phyloP scores from a whole-genome alignment of 1,284 basidiomycete genomes.

The Trichosporon inkin region DNA sequence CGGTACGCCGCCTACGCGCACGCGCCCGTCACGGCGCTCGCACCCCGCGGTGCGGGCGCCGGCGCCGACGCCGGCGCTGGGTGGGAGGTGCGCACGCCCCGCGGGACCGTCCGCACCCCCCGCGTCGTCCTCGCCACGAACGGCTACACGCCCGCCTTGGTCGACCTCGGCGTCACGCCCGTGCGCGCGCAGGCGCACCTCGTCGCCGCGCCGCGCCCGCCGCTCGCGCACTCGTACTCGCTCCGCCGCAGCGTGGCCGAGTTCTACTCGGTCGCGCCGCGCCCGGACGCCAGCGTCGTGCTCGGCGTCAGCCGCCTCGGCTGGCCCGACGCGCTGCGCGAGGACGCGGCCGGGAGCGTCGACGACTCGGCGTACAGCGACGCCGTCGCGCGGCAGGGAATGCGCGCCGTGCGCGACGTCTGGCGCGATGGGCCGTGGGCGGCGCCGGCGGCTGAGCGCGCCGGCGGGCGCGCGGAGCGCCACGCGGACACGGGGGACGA shows the following conservation, averaged over 20 bases:
- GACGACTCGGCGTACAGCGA: constrained; percentile 29
- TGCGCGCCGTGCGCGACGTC: constrained; percentile 16
- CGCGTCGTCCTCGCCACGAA: constrained; percentile 38
- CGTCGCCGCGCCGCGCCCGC: constrained; percentile 26
- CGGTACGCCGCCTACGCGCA: constrained; percentile 30
- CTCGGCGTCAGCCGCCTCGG: constrained; percentile 33
- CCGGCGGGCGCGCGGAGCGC: constrained; percentile 9
- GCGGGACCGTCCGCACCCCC: constrained; percentile 26
- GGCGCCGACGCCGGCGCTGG: neutral
- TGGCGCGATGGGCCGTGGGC: constrained; percentile 31
- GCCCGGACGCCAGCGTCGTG: constrained; percentile 36
- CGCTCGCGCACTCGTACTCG: constrained; percentile 33
- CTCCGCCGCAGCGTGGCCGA: constrained; percentile 30
- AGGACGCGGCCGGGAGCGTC: constrained; percentile 2
- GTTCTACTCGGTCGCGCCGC: constrained; percentile 32
- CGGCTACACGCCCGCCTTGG: constrained; percentile 28
- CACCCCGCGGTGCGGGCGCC: too few relatives aligned
- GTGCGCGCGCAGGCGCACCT: constrained; percentile 38
- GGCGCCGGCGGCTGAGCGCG: constrained; percentile 4
- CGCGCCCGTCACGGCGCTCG: constrained; percentile 10
- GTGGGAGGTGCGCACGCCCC: constrained; percentile 34
- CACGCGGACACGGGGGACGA: constrained; percentile 12
- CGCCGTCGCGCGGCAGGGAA: constrained; percentile 22
- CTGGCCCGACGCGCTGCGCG: neutral
- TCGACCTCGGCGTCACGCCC: constrained; percentile 32